Percentiles rank a stretch among this genome's conserved stretches.
phyloP scores from a whole-genome alignment of 441 rosid species.

The Daphne laureola region DNA sequence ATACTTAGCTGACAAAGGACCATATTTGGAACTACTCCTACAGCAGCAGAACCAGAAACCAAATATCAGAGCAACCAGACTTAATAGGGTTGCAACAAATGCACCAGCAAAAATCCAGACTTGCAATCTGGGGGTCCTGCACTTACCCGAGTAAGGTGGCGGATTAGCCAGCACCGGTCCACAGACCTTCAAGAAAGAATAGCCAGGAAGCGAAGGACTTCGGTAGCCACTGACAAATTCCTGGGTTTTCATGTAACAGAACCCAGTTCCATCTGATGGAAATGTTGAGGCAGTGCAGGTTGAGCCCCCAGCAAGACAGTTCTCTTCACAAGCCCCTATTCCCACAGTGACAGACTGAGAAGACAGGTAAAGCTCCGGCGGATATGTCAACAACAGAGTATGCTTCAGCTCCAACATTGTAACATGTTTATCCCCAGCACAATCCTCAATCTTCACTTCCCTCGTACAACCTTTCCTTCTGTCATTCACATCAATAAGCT shows the following conservation, averaged over 20 bases:
- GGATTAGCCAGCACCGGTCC: constrained; percentile 37
- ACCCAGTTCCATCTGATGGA: constrained; percentile 64
- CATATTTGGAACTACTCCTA: constrained; percentile 25
- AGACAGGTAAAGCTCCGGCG: constrained; percentile 21
- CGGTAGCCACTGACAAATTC: constrained; percentile 56
- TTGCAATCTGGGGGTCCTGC: constrained; percentile 19
- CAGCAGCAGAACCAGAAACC: constrained; percentile 48
- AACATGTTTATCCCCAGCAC: constrained; percentile 27
- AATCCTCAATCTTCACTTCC: constrained; percentile 41
- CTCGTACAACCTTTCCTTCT: constrained; percentile 60
- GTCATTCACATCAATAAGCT: constrained; percentile 41
- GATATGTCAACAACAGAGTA: constrained; percentile 36
- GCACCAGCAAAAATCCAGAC: constrained; percentile 32
- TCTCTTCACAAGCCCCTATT: constrained; percentile 44
- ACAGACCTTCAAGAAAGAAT: constrained; percentile 65
- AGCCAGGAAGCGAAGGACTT: constrained; percentile 48
- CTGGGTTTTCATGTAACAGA: constrained; percentile 50
- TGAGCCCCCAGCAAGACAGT: constrained; percentile 40
- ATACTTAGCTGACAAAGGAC: constrained; percentile 36
- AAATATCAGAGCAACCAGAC: constrained; percentile 27
- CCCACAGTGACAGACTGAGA: constrained; percentile 39
- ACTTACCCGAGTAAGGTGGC: constrained; percentile 5
- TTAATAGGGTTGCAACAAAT: constrained; percentile 22
- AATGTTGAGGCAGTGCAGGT: constrained; percentile 57
- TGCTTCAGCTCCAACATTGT: constrained; percentile 49